phyloP scores from a whole-genome alignment of 495 filamentous ascomycete genomes.

The Extremus antarcticus region DNA sequence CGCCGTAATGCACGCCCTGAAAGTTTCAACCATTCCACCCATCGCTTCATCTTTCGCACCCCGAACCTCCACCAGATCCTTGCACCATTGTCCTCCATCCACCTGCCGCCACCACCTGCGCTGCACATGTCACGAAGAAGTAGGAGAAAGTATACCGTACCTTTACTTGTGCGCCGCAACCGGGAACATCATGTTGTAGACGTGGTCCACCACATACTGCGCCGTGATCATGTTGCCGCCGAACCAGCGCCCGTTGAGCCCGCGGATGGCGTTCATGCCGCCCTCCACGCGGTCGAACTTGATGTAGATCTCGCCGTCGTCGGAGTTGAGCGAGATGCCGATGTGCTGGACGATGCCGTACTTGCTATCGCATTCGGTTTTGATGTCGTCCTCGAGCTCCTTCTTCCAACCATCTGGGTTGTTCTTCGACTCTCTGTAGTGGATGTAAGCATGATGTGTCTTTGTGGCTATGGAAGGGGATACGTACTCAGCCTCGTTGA shows the following conservation, averaged over 20 bases:
- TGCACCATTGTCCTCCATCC: neutral
- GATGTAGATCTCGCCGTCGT: constrained; percentile 91
- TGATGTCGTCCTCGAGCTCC: constrained; percentile 88
- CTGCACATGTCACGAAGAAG: neutral
- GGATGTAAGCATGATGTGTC: constrained; percentile 27
- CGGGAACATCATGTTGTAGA: constrained; percentile 52
- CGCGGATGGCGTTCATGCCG: constrained; percentile 94
- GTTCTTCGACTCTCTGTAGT: constrained; percentile 48
- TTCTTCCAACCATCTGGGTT: constrained; percentile 83
- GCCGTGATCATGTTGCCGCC: constrained; percentile 82
- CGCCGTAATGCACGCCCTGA: no score
- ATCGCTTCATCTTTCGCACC: no score
- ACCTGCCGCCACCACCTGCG: neutral
- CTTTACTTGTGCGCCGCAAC: constrained; percentile 9
- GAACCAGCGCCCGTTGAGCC: constrained; percentile 93
- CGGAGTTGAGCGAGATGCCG: constrained; percentile 73
- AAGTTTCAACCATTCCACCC: no score
- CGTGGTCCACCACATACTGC: constrained; percentile 89
- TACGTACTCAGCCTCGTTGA: constrained; percentile 80
- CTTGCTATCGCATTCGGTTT: constrained; percentile 83
- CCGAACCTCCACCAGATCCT: no score
- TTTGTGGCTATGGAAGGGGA: neutral
- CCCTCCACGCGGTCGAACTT: constrained; percentile 93
- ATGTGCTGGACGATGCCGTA: constrained; percentile 99
- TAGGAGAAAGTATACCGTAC: neutral